phyloP scores from a whole-genome alignment of 495 filamentous ascomycete species.

The Parathielavia hyrcaniae region DNA sequence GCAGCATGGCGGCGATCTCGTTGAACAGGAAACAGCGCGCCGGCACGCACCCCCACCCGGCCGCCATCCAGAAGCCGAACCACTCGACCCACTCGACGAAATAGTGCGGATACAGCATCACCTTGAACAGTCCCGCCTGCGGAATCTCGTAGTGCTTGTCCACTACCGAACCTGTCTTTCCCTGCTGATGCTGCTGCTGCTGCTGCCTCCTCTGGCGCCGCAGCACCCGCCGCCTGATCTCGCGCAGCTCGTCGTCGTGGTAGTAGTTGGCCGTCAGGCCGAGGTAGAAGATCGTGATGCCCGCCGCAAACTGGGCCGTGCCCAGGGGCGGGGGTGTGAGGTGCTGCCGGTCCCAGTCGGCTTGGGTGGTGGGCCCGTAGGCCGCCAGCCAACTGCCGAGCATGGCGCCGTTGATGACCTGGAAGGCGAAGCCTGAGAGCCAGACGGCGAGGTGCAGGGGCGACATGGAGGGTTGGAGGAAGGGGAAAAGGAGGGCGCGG shows the following conservation, averaged over 20 bases:
- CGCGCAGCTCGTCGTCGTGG: constrained; percentile 70
- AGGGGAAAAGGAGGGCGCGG: constrained; percentile 74
- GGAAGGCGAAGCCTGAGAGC: constrained; percentile 57
- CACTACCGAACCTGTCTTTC: constrained; percentile 35
- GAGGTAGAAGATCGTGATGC: constrained; percentile 47
- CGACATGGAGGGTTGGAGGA: constrained; percentile 84
- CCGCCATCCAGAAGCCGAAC: constrained; percentile 76
- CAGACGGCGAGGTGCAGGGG: constrained; percentile 68
- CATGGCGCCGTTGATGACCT: constrained; percentile 68
- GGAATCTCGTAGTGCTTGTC: constrained; percentile 91
- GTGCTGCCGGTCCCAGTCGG: constrained; percentile 51
- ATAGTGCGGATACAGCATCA: constrained; percentile 87
- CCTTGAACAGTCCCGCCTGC: constrained; percentile 69
- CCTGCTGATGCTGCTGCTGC: too few species aligned
- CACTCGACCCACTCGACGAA: constrained; percentile 95
- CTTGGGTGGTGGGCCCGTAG: constrained; percentile 58
- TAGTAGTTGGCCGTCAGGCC: constrained; percentile 77
- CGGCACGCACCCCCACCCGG: constrained; percentile 56
- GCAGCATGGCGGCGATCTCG: constrained; percentile 83
- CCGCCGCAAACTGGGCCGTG: constrained; percentile 39
- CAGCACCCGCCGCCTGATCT: constrained; percentile 58
- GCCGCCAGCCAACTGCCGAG: constrained; percentile 76
- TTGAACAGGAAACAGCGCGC: constrained; percentile 78
- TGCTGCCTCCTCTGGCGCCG: background rate
- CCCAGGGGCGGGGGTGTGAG: constrained; percentile 22